These are phyloP conservation scores for Aspergillus ibericus DNA, from an alignment of 2,329 filamentous ascomycete species.

Conservation along the genomic window DNA sequence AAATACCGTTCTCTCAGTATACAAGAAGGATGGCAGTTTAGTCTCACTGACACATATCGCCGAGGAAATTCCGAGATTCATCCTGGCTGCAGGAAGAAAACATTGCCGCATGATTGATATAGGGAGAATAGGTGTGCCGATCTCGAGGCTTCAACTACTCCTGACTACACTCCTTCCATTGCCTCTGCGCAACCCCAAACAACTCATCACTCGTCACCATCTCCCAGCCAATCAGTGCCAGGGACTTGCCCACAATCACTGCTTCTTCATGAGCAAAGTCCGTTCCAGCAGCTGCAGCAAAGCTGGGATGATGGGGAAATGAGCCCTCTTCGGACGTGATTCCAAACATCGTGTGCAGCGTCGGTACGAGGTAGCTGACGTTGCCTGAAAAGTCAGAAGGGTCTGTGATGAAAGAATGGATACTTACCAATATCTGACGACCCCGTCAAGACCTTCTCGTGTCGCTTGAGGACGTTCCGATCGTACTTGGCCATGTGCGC, in stretches of 20 bases:
- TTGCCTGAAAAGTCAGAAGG: conserved; percentile 42
- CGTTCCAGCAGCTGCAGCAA: conserved; percentile 48
- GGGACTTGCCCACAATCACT: conserved; percentile 47
- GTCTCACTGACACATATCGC: neutral
- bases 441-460: conserved; percentile 41
- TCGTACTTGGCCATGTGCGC: conserved; percentile 46
- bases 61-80: neutral
- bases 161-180: conserved; percentile 28
- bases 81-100: neutral
- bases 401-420: no score
- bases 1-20: neutral
- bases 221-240: conserved; percentile 43
- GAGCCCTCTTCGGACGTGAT: conserved; percentile 42
- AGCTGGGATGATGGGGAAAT: conserved; percentile 42
- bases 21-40: neutral
- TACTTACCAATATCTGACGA: conserved; percentile 50
- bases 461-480: conserved; percentile 37
- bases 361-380: conserved; percentile 50
- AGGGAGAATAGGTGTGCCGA: no score
- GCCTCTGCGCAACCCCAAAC: conserved; percentile 24
- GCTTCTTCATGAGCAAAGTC: conserved; percentile 45
- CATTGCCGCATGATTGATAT: no score
- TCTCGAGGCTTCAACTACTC: conserved; percentile 9
- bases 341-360: conserved; percentile 51
- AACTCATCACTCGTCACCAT: conserved; percentile 28